These are phyloP conservation scores for Pyracantha coccinea DNA, from an alignment of 331 rosid species.

Conservation along the genomic window DNA sequence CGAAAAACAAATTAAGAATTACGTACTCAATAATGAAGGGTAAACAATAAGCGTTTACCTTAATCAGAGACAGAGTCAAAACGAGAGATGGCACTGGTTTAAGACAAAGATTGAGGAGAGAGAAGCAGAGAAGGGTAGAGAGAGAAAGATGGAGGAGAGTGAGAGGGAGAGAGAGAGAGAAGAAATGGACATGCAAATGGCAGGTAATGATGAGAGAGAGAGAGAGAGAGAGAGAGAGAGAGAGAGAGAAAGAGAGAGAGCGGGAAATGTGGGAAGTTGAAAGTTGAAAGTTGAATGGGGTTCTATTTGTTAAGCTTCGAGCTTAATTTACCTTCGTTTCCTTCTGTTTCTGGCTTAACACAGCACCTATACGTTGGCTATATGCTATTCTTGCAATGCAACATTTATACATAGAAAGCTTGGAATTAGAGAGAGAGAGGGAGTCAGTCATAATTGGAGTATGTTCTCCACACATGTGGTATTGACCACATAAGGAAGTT, in stretches of 20 bases:
- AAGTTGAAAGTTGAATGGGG: background rate
- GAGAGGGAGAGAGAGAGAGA: conserved; percentile 1
- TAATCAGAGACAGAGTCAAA: conserved; percentile 19
- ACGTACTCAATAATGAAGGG: background rate
- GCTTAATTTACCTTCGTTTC: background rate
- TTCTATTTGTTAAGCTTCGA: conserved; percentile 14
- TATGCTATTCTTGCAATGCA: conserved; percentile 34
- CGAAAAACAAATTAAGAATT: background rate
- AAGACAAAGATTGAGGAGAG: conserved; percentile 12
- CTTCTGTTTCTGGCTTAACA: background rate
- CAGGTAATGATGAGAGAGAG: conserved; percentile 40
- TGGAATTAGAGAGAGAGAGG: background rate
- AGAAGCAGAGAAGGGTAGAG: background rate
- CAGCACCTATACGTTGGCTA: conserved; percentile 1
- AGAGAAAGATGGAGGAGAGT: background rate
- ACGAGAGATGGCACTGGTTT: conserved; percentile 16
- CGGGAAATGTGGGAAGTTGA: conserved; percentile 41
- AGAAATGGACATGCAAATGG: conserved; percentile 13
- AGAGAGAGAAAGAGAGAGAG: conserved; percentile 27
- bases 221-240: background rate
- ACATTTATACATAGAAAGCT: conserved; percentile 21
- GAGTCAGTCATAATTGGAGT: background rate
- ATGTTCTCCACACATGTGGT: background rate
- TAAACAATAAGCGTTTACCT: conserved; percentile 13
- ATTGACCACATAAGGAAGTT: background rate